phyloP scores from a whole-genome alignment of 768 basidiomycete species.

The Pleurotus sapidus region DNA sequence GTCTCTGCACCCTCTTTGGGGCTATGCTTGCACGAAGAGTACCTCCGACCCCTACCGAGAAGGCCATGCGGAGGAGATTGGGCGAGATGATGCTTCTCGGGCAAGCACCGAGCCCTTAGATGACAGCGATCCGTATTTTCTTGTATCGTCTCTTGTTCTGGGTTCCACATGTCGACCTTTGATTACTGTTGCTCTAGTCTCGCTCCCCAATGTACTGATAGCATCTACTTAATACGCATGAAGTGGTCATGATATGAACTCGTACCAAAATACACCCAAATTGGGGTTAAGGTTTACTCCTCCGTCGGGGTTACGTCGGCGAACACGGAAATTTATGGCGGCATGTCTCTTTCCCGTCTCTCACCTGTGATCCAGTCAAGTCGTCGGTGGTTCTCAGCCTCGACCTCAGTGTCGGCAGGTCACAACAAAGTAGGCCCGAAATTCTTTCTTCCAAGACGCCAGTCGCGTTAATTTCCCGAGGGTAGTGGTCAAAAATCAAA shows the following conservation, averaged over 20 bases:
- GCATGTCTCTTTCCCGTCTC: slow-evolving; percentile 6
- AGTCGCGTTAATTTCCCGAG: not conserved
- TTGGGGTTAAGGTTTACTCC: slow-evolving; percentile 3
- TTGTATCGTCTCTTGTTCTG: slow-evolving; percentile 7
- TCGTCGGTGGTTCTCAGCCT: slow-evolving; percentile 18
- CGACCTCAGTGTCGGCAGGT: slow-evolving; percentile 22
- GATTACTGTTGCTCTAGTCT: too few species aligned
- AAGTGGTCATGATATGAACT: not conserved
- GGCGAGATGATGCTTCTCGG: slow-evolving; percentile 76
- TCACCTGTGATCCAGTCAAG: not conserved
- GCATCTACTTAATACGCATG: not conserved
- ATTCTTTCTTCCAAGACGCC: too few species aligned
- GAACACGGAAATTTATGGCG: not conserved
- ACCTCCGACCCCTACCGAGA: slow-evolving; percentile 88
- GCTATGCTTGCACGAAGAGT: slow-evolving; percentile 79
- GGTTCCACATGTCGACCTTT: not conserved
- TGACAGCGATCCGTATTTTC: not conserved
- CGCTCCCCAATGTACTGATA: slow-evolving; percentile 3
- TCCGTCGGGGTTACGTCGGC: not conserved
- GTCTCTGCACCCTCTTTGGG: slow-evolving; percentile 80
- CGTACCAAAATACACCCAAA: not conserved
- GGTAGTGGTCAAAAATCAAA: slow-evolving; percentile 77
- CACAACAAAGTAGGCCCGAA: slow-evolving; percentile 37
- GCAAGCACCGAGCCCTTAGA: slow-evolving; percentile 52
- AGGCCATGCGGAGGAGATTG: slow-evolving; percentile 79